phyloP scores from a whole-genome alignment of 2,329 filamentous ascomycete species.

The Alternaria brassicae region DNA sequence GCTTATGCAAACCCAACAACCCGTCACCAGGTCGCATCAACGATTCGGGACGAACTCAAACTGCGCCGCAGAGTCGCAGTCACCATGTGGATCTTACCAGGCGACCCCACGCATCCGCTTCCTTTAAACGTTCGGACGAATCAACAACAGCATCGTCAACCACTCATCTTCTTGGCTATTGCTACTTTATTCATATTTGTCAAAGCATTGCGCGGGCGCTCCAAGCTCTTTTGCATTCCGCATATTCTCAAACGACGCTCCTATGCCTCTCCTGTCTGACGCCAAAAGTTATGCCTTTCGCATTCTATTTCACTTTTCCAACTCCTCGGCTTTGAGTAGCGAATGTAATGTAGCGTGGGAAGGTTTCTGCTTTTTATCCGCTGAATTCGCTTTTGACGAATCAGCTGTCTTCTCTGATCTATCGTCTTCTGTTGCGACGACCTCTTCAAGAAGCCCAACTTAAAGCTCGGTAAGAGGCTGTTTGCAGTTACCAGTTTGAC shows the following conservation, averaged over 20 bases:
- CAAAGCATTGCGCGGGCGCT: background rate
- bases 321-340: constrained; percentile 19
- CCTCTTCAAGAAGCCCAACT: background rate
- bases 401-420: background rate
- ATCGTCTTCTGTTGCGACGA: background rate
- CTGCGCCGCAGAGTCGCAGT: background rate
- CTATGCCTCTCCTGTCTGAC: background rate
- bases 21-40: constrained; percentile 11
- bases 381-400: background rate
- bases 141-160: background rate
- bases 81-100: background rate
- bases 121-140: background rate
- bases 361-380: constrained; percentile 15
- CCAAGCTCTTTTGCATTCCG: background rate
- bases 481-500: background rate
- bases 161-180: background rate
- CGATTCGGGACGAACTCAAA: background rate
- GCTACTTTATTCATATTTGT: background rate
- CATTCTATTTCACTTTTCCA: background rate
- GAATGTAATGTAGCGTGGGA: constrained; percentile 36
- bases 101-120: background rate
- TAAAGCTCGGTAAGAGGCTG: background rate
- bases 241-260: background rate
- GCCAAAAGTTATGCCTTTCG: constrained; percentile 1
- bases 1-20: constrained; percentile 30